phyloP scores from a whole-genome alignment of 2,329 filamentous ascomycete species.

The Curvularia spicifera region DNA sequence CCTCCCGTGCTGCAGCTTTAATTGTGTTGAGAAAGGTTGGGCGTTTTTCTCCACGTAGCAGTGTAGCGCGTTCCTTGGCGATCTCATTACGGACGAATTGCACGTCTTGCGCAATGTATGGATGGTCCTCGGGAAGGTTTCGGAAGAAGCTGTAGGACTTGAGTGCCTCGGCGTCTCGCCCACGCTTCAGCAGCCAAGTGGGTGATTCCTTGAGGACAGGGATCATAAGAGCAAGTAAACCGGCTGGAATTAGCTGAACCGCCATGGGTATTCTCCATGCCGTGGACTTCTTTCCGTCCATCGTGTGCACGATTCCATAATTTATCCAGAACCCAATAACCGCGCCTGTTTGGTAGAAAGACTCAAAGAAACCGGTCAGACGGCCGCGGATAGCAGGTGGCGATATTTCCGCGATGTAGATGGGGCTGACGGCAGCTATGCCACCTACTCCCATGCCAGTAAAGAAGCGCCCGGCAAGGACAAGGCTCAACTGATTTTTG shows the following conservation, averaged over 20 bases:
- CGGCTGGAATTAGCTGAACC: constrained; percentile 53
- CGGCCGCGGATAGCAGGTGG: constrained; percentile 69
- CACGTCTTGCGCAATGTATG: constrained; percentile 50
- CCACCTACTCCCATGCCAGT: constrained; percentile 49
- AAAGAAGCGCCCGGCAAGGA: constrained; percentile 54
- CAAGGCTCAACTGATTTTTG: constrained; percentile 42
- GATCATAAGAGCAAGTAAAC: constrained; percentile 43
- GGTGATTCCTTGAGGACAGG: constrained; percentile 46
- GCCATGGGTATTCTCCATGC: constrained; percentile 70
- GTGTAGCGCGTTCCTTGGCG: constrained; percentile 37
- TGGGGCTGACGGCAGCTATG: constrained; percentile 47
- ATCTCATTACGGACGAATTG: constrained; percentile 42
- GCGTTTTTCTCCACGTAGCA: constrained; percentile 34
- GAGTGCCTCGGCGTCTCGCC: constrained; percentile 48
- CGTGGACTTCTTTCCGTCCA: constrained; percentile 52
- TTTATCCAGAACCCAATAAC: constrained; percentile 53
- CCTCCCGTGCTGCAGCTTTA: constrained; percentile 42
- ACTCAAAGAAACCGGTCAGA: constrained; percentile 70
- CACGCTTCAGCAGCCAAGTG: constrained; percentile 40
- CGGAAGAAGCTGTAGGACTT: constrained; percentile 54
- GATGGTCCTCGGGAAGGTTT: constrained; percentile 52
- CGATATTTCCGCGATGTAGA: constrained; percentile 52
- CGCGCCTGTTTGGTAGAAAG: constrained; percentile 69
- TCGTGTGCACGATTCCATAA: constrained; percentile 50
- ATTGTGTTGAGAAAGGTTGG: constrained; percentile 39